Conservation (phyloP, 1,139 yeast species). For the Suhomyces anneliseae region DNA sequence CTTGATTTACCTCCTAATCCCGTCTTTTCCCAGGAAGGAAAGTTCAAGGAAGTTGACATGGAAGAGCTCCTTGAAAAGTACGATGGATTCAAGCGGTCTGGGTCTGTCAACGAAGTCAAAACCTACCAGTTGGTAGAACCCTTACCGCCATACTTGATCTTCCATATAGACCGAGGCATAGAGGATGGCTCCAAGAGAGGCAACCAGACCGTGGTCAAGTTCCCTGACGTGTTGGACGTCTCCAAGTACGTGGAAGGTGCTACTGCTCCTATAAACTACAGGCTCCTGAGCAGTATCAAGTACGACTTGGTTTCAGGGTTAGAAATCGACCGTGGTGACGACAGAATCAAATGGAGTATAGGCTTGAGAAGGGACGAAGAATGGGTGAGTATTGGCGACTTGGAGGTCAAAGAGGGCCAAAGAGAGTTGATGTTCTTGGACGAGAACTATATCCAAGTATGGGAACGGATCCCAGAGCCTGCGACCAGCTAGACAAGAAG, state of each 20-base stretch:
- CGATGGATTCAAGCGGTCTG: conserved; percentile 25
- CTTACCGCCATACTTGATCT: conserved; percentile 54
- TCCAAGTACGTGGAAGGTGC: conserved; percentile 26
- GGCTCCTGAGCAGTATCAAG: conserved; percentile 51
- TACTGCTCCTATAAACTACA: conserved; percentile 32
- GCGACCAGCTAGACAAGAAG: too few relatives aligned
- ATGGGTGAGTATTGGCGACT: conserved; percentile 63
- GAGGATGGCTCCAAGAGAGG: conserved; percentile 28
- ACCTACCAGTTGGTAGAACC: conserved; percentile 39
- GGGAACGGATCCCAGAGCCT: conserved; percentile 41
- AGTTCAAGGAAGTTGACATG: conserved; percentile 56
- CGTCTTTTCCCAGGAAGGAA: conserved; percentile 40
- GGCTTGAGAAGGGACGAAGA: conserved; percentile 41
- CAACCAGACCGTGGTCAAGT: conserved; percentile 67
- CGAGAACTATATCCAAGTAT: conserved; percentile 66
- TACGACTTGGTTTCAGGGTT: conserved; percentile 34
- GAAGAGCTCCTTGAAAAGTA: conserved; percentile 49
- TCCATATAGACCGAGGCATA: conserved; percentile 57
- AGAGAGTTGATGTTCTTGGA: conserved; percentile 61
- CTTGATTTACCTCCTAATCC: conserved; percentile 61
- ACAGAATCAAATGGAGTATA: conserved; percentile 48
- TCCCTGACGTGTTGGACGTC: conserved; percentile 49
- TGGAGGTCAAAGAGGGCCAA: conserved; percentile 47
- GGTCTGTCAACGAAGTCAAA: conserved; percentile 23
- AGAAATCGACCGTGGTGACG: conserved; percentile 25